Conservation (phyloP, 305 asterid species). For the Fraxinus paxiana region DNA sequence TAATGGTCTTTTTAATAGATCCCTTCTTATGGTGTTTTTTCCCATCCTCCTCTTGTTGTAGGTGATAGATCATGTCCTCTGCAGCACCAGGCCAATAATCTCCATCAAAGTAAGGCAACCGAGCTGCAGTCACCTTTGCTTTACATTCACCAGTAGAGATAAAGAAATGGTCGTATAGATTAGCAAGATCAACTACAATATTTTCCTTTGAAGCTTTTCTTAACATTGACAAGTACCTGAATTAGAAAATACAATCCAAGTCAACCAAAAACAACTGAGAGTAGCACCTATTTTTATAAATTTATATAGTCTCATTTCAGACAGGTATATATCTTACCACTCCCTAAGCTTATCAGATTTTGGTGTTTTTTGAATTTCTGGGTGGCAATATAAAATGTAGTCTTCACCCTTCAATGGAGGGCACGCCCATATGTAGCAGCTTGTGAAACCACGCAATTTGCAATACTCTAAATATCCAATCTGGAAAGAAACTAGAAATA, state of each 20-base stretch:
- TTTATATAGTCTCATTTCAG: constrained; percentile 12
- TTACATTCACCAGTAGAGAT: constrained; percentile 71
- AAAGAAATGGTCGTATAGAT: constrained; percentile 84
- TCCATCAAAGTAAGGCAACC: constrained; percentile 92
- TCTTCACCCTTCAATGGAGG: constrained; percentile 97
- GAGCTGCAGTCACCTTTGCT: constrained; percentile 91
- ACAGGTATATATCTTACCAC: constrained; percentile 53
- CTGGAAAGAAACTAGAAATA: constrained; percentile 34
- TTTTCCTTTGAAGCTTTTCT: constrained; percentile 82
- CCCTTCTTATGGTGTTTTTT: constrained; percentile 78
- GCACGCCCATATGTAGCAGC: constrained; percentile 98
- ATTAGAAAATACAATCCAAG: constrained; percentile 27
- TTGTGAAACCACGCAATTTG: constrained; percentile 87
- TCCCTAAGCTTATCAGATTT: constrained; percentile 96
- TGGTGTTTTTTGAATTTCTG: constrained; percentile 98
- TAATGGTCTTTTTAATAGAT: constrained; percentile 60
- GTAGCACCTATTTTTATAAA: background rate
- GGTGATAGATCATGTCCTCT: constrained; percentile 76
- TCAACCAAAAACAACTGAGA: background rate
- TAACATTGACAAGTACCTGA: constrained; percentile 90
- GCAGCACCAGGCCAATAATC: constrained; percentile 99
- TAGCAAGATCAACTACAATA: constrained; percentile 77
- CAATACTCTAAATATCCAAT: constrained; percentile 92
- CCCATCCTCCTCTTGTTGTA: constrained; percentile 91
- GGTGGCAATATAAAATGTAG: constrained; percentile 93